Base-by-base conservation (phyloP, 2,329 filamentous ascomycete genomes). In the Curvularia eragrostidis region DNA sequence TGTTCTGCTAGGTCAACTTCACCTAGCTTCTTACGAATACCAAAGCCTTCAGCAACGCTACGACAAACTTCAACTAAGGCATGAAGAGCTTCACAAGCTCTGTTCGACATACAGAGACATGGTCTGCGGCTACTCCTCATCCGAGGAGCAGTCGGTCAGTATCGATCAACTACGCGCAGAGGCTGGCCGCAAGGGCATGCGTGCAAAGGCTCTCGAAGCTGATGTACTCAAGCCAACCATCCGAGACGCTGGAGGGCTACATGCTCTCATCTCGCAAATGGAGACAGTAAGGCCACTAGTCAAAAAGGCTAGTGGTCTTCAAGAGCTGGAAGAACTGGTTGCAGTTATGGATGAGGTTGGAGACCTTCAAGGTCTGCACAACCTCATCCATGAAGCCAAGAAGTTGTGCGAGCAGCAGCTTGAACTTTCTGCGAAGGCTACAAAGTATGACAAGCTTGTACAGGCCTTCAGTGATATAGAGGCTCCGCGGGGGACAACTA, bases 191-290 rank as follows among this genome's bases (percentile, higher is more conserved):
- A 56, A 61, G 30, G 61, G 63, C 36, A 34, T 67, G 28, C 59
- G 59, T 32, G 58, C 59, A 24, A 66, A 63, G 48, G 65, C 65
- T 5, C 59, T 63, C 13, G 58, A 66, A 54, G 56, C 56, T 18
- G 58, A 66, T 34, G 26, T 55, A 6, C 47, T 67, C 42, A 60
- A 58, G 24, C 58, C 65, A 10, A 43, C 62, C 19, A 47, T 67
- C 13, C 53, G 49, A 28, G 61, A 65, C 26, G 59, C 61, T 36
- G 65, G 65, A 10, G 63, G 64, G 15, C 23, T 62, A 9, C 58
- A 62, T 23, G 58, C 57, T 44, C 41, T 65, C 9, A 32, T 59
- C 5, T 59, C 59, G 3, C 59, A 55, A 18, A 44, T 30, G 3
- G 43, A 59, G 12, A 50, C 43, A 10, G 21, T 62, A 21, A 43